These are phyloP conservation scores for Yarrowia alimentaria DNA, from an alignment of 805 yeast genomes.

Conservation along the genomic window DNA sequence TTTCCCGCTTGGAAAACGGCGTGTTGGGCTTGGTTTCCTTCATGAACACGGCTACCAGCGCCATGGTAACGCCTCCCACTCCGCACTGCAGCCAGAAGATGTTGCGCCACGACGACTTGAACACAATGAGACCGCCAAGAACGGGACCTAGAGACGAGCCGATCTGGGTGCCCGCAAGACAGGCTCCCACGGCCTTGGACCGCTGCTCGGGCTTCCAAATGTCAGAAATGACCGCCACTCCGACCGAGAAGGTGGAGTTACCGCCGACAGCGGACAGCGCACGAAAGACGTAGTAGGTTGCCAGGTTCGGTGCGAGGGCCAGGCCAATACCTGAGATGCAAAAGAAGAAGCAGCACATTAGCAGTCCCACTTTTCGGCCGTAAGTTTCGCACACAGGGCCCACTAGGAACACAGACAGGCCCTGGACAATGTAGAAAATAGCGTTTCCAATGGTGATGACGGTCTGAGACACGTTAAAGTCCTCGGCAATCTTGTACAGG, in stretches of 20 bases:
- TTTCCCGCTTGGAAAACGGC: background rate
- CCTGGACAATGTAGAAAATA: constrained; percentile 52
- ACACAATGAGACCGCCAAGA: constrained; percentile 53
- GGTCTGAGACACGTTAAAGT: constrained; percentile 48
- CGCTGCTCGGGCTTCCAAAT: constrained; percentile 51
- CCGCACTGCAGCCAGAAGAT: constrained; percentile 53
- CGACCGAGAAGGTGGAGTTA: constrained; percentile 54
- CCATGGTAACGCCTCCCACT: constrained; percentile 42
- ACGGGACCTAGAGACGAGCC: constrained; percentile 57
- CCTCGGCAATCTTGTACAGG: constrained; percentile 48
- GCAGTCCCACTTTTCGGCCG: constrained; percentile 50
- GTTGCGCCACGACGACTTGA: constrained; percentile 53
- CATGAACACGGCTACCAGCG: constrained; percentile 48
- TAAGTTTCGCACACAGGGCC: constrained; percentile 53
- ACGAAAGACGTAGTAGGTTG: constrained; percentile 55
- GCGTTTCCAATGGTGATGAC: constrained; percentile 53
- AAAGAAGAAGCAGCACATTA: constrained; percentile 43
- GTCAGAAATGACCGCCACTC: constrained; percentile 53
- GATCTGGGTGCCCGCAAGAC: constrained; percentile 51
- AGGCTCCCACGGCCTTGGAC: constrained; percentile 52
- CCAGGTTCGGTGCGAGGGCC: constrained; percentile 51
- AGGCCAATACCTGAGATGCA: constrained; percentile 40
- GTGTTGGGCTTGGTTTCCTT: constrained; percentile 32
- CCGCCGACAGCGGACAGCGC: constrained; percentile 52
- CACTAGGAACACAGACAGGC: constrained; percentile 51